phyloP scores from a whole-genome alignment of 148 eudicot genomes.

The Camellia sinensis region DNA sequence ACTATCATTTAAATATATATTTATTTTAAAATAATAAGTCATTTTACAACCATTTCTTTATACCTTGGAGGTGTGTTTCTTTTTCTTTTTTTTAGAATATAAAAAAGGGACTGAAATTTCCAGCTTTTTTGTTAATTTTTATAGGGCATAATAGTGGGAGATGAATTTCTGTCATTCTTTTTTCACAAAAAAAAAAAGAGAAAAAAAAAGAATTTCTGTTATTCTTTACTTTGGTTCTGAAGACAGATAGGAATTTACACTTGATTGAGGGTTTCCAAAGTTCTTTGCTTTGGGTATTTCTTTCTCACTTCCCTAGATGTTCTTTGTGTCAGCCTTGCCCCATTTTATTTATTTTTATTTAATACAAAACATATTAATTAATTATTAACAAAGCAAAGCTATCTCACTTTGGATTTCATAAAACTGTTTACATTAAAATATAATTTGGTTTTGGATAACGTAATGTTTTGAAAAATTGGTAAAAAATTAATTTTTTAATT shows the following conservation, averaged over 20 bases:
- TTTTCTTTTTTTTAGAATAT: too few species aligned
- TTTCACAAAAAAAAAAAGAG: too few species aligned
- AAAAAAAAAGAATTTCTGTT: background rate
- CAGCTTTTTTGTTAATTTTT: conserved; percentile 4
- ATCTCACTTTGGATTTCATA: background rate
- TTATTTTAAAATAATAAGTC: too few species aligned
- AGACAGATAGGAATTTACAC: conserved; percentile 45
- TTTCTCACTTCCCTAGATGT: conserved; percentile 84
- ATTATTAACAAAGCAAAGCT: background rate
- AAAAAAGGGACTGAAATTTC: conserved; percentile 15
- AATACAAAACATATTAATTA: background rate
- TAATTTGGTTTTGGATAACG: background rate
- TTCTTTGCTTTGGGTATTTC: conserved; percentile 50
- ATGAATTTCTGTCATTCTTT: background rate
- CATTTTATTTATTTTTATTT: background rate
- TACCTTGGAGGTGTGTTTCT: too few species aligned
- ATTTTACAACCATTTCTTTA: too few species aligned
- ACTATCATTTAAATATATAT: too few species aligned
- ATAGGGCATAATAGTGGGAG: background rate
- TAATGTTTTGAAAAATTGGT: too few species aligned
- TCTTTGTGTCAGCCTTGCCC: conserved; percentile 48
- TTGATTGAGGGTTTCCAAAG: conserved; percentile 35
- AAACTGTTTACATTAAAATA: background rate
- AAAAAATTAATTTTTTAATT: too few species aligned
- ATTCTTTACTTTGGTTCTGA: conserved; percentile 42